Percentiles rank a stretch among this genome's conserved stretches.
phyloP scores from a whole-genome alignment of 805 yeast genomes.

The Cyberlindnera suaveolens region DNA sequence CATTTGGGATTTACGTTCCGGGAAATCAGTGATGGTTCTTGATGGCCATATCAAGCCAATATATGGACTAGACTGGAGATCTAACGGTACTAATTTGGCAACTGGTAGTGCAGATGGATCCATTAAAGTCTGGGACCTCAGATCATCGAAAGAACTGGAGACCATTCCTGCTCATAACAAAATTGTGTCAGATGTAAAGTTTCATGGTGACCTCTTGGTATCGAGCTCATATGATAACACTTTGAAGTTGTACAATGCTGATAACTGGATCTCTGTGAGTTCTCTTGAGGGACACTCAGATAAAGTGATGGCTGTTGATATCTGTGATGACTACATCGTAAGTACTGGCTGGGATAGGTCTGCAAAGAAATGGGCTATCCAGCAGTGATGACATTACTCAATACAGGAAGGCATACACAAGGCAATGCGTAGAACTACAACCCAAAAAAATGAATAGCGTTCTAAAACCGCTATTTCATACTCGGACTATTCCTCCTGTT shows the following conservation, averaged over 20 bases:
- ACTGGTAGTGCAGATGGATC: slow-evolving; percentile 82
- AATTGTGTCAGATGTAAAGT: slow-evolving; percentile 59
- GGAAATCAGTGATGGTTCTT: slow-evolving; percentile 51
- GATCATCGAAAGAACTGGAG: slow-evolving; percentile 38
- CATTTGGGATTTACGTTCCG: slow-evolving; percentile 85
- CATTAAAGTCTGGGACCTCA: slow-evolving; percentile 81
- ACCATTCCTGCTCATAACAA: slow-evolving; percentile 72
- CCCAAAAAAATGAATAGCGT: too few relatives aligned
- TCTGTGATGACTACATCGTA: slow-evolving; percentile 36
- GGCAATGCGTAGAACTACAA: too few relatives aligned
- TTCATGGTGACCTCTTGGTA: slow-evolving; percentile 37
- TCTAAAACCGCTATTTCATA: neutral
- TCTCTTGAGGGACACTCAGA: slow-evolving; percentile 56
- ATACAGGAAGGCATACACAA: neutral
- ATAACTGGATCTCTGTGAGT: slow-evolving; percentile 57
- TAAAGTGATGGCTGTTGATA: slow-evolving; percentile 66
- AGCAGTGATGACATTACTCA: slow-evolving; percentile 4
- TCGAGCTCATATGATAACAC: slow-evolving; percentile 70
- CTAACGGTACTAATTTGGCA: slow-evolving; percentile 68
- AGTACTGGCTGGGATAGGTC: slow-evolving; percentile 17
- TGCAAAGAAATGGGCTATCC: slow-evolving; percentile 39
- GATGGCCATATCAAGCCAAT: slow-evolving; percentile 70
- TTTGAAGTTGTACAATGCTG: slow-evolving; percentile 58
- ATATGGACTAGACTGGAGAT: slow-evolving; percentile 66
- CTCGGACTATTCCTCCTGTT: slow-evolving; percentile 17